A percentile compares a stretch with the other conserved stretches of the same genome.
These are phyloP conservation scores for Fraxinus dipetala DNA, from an alignment of 305 asterid genomes.

Conservation along the genomic window DNA sequence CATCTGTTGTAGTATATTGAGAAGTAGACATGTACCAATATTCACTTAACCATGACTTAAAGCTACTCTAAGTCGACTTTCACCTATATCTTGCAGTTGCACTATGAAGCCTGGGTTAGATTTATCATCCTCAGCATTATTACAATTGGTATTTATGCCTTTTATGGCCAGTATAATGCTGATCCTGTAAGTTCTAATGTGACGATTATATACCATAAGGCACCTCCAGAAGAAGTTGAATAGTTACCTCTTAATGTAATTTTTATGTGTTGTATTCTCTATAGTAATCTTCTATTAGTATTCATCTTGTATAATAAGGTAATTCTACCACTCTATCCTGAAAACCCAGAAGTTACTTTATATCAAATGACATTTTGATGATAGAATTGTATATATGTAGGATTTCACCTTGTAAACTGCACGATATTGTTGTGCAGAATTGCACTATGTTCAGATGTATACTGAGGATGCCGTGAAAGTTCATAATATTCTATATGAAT, in stretches of 20 bases:
- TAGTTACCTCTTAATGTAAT: constrained; percentile 28
- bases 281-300: background rate
- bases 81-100: constrained; percentile 57
- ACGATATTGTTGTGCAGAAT: background rate
- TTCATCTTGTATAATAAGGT: constrained; percentile 4
- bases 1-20: constrained; percentile 21
- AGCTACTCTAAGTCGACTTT: constrained; percentile 16
- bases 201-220: constrained; percentile 50
- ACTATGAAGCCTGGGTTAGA: constrained; percentile 93
- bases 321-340: background rate
- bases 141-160: constrained; percentile 63
- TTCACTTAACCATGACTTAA: constrained; percentile 13
- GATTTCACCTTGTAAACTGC: constrained; percentile 12
- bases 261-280: constrained; percentile 24
- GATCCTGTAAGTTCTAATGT: constrained; percentile 61
- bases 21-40: background rate
- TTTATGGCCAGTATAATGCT: constrained; percentile 87
- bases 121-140: constrained; percentile 67
- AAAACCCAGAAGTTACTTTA: background rate
- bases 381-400: constrained; percentile 3
- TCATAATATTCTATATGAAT: background rate
- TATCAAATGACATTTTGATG: background rate
- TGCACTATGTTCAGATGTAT: background rate
- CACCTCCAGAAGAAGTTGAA: constrained; percentile 53
- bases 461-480: background rate